These are phyloP conservation scores for Rhodotorula sp. DNA, from an alignment of 1,284 basidiomycete species.

Conservation along the genomic window DNA sequence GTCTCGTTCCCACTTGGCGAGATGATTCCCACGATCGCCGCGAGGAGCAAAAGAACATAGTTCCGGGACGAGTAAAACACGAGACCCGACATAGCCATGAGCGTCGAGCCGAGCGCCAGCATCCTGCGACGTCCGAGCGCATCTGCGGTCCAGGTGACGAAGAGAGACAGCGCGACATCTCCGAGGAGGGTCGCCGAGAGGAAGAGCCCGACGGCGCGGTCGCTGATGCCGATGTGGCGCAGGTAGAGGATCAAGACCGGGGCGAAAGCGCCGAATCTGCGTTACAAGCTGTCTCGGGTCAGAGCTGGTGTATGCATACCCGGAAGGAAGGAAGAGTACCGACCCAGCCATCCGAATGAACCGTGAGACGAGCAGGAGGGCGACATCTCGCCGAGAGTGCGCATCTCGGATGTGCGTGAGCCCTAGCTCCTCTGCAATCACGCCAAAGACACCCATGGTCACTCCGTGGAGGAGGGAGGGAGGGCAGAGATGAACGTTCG, in stretches of 20 bases:
- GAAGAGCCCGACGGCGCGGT: constrained; percentile 27
- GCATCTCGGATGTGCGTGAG: constrained; percentile 16
- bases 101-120: constrained; percentile 20
- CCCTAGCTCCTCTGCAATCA: constrained; percentile 23
- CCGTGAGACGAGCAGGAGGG: constrained; percentile 20
- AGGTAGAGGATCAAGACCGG: constrained; percentile 35
- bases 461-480: too few relatives aligned
- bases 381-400: constrained; percentile 19
- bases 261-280: constrained; percentile 35
- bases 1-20: constrained; percentile 33
- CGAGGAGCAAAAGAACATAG: constrained; percentile 24
- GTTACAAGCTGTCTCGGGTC: too few relatives aligned
- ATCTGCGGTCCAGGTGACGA: constrained; percentile 37
- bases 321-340: background rate
- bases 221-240: constrained; percentile 15
- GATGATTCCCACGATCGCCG: constrained; percentile 37
- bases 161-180: constrained; percentile 32
- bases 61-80: constrained; percentile 20
- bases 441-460: background rate
- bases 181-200: constrained; percentile 34
- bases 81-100: constrained; percentile 32
- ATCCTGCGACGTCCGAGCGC: constrained; percentile 25
- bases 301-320: background rate
- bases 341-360: constrained; percentile 33
- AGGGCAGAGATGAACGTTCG: background rate